These are phyloP conservation scores for Ophioceras dolichostomum DNA, from an alignment of 2,329 filamentous ascomycete genomes.

Conservation along the genomic window DNA sequence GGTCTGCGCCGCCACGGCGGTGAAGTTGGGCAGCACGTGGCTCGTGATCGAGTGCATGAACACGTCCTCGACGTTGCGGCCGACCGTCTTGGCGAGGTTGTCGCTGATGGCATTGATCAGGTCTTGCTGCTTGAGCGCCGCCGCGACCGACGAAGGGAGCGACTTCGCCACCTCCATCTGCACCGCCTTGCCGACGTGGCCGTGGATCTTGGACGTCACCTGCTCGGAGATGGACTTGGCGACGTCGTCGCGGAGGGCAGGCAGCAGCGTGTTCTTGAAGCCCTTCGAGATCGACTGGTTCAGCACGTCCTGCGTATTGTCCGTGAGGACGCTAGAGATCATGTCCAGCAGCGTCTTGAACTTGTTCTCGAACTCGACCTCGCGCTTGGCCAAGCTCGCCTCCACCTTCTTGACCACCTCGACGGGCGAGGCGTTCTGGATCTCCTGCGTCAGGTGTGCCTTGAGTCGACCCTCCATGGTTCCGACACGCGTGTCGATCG, in stretches of 20 bases:
- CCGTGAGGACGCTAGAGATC: slow-evolving; percentile 47
- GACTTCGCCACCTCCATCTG: slow-evolving; percentile 61
- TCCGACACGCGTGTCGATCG: slow-evolving; percentile 40
- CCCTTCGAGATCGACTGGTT: slow-evolving; percentile 63
- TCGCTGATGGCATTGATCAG: slow-evolving; percentile 63
- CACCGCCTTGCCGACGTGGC: slow-evolving; percentile 52
- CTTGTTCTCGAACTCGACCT: slow-evolving; percentile 37
- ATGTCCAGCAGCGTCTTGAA: slow-evolving; percentile 43
- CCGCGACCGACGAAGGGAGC: slow-evolving; percentile 54
- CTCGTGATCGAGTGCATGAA: slow-evolving; percentile 48
- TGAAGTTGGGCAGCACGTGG: slow-evolving; percentile 54
- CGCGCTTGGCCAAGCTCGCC: slow-evolving; percentile 47
- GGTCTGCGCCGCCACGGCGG: slow-evolving; percentile 49
- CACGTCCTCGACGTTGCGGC: slow-evolving; percentile 56
- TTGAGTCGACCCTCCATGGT: slow-evolving; percentile 40
- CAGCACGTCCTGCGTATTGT: slow-evolving; percentile 59
- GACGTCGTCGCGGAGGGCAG: slow-evolving; percentile 57
- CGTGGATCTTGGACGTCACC: slow-evolving; percentile 54
- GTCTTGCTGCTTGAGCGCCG: slow-evolving; percentile 57
- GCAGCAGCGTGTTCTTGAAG: slow-evolving; percentile 65
- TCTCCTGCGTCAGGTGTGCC: slow-evolving; percentile 40
- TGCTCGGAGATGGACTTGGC: slow-evolving; percentile 59
- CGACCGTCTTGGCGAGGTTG: slow-evolving; percentile 54
- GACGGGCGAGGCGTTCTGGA: slow-evolving; percentile 23
- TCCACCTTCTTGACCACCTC: slow-evolving; percentile 28